Conservation (phyloP, 1,284 basidiomycete genomes). For the Tilletia caries region DNA sequence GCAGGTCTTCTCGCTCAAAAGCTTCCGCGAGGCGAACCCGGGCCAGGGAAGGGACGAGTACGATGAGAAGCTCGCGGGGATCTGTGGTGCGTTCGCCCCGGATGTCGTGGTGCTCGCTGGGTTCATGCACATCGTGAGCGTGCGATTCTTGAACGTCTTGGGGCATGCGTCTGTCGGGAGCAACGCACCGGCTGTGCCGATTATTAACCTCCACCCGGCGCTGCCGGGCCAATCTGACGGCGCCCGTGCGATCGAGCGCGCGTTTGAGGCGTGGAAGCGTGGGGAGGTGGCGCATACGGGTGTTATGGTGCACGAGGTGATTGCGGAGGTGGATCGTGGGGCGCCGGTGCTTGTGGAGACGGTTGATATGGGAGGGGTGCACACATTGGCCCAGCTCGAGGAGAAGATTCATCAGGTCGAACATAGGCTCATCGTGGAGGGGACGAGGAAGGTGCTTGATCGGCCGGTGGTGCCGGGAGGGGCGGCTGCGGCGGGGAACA, state of each 20-base stretch:
- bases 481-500: no score
- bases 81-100: slow-evolving; percentile 64
- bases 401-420: slow-evolving; percentile 76
- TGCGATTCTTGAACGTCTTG: slow-evolving; percentile 57
- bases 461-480: slow-evolving; percentile 32
- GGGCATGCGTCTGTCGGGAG: slow-evolving; percentile 39
- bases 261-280: slow-evolving; percentile 79
- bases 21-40: slow-evolving; percentile 71
- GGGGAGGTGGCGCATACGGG: slow-evolving; percentile 65
- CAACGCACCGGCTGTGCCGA: slow-evolving; percentile 54
- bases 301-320: slow-evolving; percentile 90
- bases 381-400: slow-evolving; percentile 73
- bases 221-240: slow-evolving; percentile 93
- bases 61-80: slow-evolving; percentile 74
- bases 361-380: slow-evolving; percentile 69
- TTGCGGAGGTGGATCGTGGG: slow-evolving; percentile 88
- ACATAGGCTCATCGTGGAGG: slow-evolving; percentile 88
- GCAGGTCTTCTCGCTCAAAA: slow-evolving; percentile 76
- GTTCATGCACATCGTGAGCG: slow-evolving; percentile 88
- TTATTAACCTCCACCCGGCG: slow-evolving; percentile 96
- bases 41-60: slow-evolving; percentile 75
- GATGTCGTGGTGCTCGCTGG: slow-evolving; percentile 90
- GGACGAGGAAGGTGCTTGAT: slow-evolving; percentile 67
- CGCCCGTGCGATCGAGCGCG: slow-evolving; percentile 79
- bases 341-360: slow-evolving; percentile 78